phyloP scores from a whole-genome alignment of 208 protist genomes.

The Herpetomonas muscarum region DNA sequence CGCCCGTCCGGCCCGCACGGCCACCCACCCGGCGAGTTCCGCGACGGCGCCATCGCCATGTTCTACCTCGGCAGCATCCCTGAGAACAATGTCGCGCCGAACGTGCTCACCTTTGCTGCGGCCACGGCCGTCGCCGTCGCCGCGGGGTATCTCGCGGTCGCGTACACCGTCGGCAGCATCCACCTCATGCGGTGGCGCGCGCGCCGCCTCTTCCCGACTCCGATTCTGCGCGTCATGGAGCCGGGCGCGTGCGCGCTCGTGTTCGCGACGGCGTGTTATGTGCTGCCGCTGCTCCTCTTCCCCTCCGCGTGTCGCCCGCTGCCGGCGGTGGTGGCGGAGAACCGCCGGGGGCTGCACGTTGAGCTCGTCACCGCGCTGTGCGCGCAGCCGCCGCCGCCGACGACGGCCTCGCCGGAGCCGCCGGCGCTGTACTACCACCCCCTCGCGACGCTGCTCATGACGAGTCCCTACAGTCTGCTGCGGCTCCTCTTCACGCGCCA shows the following conservation, averaged over 20 bases:
- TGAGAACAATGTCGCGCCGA: constrained; percentile 38
- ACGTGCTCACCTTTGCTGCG: constrained; percentile 59
- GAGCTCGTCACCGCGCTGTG: constrained; percentile 57
- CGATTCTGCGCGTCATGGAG: constrained; percentile 51
- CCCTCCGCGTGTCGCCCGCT: constrained; percentile 44
- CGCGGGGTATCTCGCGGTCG: constrained; percentile 52
- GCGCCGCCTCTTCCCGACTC: constrained; percentile 31
- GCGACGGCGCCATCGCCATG: constrained; percentile 41
- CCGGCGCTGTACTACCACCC: constrained; percentile 27
- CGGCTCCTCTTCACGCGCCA: constrained; percentile 58
- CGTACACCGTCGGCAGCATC: constrained; percentile 70
- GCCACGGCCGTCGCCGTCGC: constrained; percentile 55
- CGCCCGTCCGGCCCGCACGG: background rate
- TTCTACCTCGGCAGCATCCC: constrained; percentile 53
- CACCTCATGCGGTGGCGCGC: constrained; percentile 54
- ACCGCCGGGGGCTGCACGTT: constrained; percentile 35
- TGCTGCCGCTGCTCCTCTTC: constrained; percentile 30
- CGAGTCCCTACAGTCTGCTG: constrained; percentile 59
- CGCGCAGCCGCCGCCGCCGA: constrained; percentile 20
- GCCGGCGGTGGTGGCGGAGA: constrained; percentile 25
- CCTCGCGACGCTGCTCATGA: constrained; percentile 57
- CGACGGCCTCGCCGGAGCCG: background rate
- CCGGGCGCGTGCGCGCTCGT: constrained; percentile 38
- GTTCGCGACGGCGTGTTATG: constrained; percentile 44
- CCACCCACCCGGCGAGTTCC: constrained; percentile 21